Evolutionary conservation across 345 rosid species (phyloP).

Genomic region (Aurinia saxatilis): DNA sequence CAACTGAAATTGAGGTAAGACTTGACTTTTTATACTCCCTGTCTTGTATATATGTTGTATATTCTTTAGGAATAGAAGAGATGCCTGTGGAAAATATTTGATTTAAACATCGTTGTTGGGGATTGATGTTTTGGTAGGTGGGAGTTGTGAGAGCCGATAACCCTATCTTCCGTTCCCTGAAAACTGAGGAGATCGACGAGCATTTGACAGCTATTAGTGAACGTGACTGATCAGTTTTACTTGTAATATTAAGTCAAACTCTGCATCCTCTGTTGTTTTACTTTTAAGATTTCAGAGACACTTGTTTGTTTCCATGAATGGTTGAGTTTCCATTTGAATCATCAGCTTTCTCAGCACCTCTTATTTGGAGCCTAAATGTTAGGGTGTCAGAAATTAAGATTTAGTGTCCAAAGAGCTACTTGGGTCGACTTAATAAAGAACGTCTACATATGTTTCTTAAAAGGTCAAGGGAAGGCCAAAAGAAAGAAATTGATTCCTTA

Average conservation of each 20-base stretch:
- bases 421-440: no score
- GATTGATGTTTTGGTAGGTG: conserved; percentile 38
- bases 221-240: conserved; percentile 44
- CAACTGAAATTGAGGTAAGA: conserved; percentile 91
- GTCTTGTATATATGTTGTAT: not conserved
- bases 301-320: conserved; percentile 12
- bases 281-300: not conserved
- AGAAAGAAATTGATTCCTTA: no score
- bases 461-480: no score
- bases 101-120: not conserved
- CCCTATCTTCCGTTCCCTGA: conserved; percentile 47
- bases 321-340: not conserved
- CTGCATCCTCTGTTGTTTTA: not conserved
- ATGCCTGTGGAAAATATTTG: no score
- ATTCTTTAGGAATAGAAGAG: not conserved
- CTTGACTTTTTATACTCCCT: no score
- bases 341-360: conserved; percentile 7
- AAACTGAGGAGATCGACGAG: conserved; percentile 69
- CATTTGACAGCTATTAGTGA: conserved; percentile 79
- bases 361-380: no score
- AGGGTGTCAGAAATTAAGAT: not conserved
- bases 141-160: conserved; percentile 68
- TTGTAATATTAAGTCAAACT: not conserved
- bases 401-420: not conserved
- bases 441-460: no score